Evolutionary conservation across 2,329 filamentous ascomycete species (phyloP), one percentile per base, ranked within the genome.

Genomic region (Hypomyces perniciosus): DNA sequence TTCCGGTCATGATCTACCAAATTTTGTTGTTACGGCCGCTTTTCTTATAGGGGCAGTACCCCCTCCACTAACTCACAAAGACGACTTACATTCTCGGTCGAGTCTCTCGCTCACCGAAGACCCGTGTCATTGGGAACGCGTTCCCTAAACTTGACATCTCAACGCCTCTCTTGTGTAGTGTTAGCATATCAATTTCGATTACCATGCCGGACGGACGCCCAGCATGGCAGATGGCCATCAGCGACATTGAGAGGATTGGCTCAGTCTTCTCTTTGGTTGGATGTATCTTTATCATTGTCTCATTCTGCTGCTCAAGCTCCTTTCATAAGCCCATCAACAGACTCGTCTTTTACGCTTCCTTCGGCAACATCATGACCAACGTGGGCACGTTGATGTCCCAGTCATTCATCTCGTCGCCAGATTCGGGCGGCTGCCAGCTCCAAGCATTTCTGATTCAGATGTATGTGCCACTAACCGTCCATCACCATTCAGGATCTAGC

Each of bases 311-410:
- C n/a, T 88, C 84, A 31, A 77, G 75, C 12, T 76, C 77, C 5
- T 93, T 93, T 64, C 86, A 87, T 61, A 92, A 90, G 62, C 86
- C 88, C n/a, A 90, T 93, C 70, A 93, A 93, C 62, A 78, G 89
- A 13, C 76, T 95, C 0, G 84, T 92, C 8, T 92, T 95, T 66
- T 93, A 86, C 65, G 88, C 89, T 6, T 86, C 86, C 0, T 86
- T 88, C 62, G 89, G 88, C 7, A 95, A 95, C 61, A 76, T 92
- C 59, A 74, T 90, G 67, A 81, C 81, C 54, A 92, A 90, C 64
- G 77, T 89, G 13, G 88, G 84, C 1, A 90, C 88, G 0, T 67
- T 92, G 33, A 88, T 92, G 61, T 83, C 85, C 0, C 77, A 79
- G 34, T 74, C 77, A 1, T 86, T 81, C 37, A 68, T 88, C 6